Evolutionary conservation across 2,329 filamentous ascomycete species (phyloP).

Genomic region (Ascocoryne sarcoides): DNA sequence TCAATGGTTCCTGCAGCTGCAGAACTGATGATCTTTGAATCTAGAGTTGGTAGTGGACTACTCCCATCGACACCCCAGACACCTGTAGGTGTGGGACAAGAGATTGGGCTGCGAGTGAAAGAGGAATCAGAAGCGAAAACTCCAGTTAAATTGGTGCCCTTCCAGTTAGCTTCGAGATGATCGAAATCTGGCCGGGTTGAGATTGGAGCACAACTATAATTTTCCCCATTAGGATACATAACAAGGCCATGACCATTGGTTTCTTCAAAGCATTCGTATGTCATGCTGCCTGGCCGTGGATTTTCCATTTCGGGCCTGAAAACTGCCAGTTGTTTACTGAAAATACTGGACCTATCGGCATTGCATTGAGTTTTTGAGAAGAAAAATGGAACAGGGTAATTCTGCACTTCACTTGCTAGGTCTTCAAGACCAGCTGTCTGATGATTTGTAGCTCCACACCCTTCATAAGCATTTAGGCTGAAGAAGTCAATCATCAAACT

Average conservation of each 20-base stretch:
- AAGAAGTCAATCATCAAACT: constrained; percentile 56
- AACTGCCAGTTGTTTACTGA: constrained; percentile 67
- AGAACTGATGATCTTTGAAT: not conserved
- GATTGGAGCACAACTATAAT: constrained; percentile 61
- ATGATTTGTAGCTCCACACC: constrained; percentile 52
- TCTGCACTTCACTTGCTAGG: constrained; percentile 56
- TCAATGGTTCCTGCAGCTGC: not conserved
- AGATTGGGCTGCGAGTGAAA: constrained; percentile 50
- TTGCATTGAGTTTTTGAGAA: constrained; percentile 88
- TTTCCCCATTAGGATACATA: constrained; percentile 44
- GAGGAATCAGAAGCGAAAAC: constrained; percentile 59
- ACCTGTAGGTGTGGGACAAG: constrained; percentile 61
- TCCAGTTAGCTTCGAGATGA: constrained; percentile 72
- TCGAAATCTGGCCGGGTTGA: constrained; percentile 68
- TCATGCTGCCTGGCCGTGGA: constrained; percentile 66
- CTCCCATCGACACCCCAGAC: constrained; percentile 68
- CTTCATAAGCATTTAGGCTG: constrained; percentile 58
- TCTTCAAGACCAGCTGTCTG: constrained; percentile 53
- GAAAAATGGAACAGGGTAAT: constrained; percentile 68
- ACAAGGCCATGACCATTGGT: constrained; percentile 75
- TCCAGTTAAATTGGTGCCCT: constrained; percentile 59
- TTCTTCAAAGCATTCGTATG: constrained; percentile 88
- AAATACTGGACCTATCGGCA: constrained; percentile 48
- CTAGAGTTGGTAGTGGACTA: constrained; percentile 57
- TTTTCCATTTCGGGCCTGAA: constrained; percentile 65